Evolutionary conservation across 2,329 filamentous ascomycete species (phyloP).

Genomic region (Trichoderma guizhouense): DNA sequence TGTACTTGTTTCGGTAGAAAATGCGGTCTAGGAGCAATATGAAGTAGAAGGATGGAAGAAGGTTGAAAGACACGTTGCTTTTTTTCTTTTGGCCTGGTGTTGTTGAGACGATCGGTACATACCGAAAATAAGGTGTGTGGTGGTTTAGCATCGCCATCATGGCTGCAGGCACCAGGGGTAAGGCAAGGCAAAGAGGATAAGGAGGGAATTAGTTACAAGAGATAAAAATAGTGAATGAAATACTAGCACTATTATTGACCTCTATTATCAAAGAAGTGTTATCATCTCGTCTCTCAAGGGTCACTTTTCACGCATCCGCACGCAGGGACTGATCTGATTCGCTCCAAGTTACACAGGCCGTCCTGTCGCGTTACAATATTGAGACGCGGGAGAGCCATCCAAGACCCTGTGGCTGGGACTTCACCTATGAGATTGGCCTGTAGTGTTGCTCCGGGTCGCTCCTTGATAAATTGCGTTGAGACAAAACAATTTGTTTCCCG

Average conservation of each 20-base stretch:
- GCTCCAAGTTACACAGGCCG: not conserved
- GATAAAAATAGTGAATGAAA: not conserved
- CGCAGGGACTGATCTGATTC: not conserved
- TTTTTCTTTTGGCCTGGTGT: not conserved
- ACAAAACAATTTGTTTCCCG: not conserved
- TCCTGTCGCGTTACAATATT: constrained; percentile 6
- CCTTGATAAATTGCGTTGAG: constrained; percentile 7
- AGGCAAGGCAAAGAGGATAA: not conserved
- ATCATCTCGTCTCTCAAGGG: not conserved
- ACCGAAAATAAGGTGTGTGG: not conserved
- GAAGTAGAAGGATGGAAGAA: not conserved
- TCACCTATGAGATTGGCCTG: not conserved
- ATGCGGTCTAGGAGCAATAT: not conserved
- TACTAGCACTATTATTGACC: not conserved
- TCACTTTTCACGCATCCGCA: not conserved
- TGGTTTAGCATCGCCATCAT: not conserved
- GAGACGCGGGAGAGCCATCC: not conserved
- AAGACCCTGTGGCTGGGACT: not conserved
- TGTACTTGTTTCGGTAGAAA: not conserved
- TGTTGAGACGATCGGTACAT: not conserved
- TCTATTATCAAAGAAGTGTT: not conserved
- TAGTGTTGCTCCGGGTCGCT: not conserved
- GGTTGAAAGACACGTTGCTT: not conserved
- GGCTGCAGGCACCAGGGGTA: not conserved
- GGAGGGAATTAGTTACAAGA: not conserved